These are phyloP conservation scores for Citrullus colocynthis DNA, from an alignment of 306 rosid genomes.

Conservation along the genomic window DNA sequence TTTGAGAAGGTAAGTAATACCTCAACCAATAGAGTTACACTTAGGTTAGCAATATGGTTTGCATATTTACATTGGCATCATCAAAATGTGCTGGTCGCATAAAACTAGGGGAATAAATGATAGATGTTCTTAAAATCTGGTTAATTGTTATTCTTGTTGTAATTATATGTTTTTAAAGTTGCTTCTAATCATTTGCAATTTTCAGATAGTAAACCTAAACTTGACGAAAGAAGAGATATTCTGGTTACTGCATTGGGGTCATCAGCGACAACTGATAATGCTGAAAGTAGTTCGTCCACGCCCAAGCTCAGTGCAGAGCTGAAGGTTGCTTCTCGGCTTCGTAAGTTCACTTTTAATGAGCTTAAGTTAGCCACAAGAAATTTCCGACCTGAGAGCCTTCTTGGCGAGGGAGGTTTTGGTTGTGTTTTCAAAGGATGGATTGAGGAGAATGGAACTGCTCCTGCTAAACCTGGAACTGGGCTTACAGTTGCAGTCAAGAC, in stretches of 20 bases:
- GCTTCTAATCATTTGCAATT: constrained; percentile 9
- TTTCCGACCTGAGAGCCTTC: constrained; percentile 94
- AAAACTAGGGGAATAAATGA: neutral
- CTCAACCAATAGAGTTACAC: neutral
- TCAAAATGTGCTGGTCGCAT: neutral
- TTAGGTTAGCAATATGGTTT: neutral
- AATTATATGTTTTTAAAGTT: neutral
- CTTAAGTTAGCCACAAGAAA: constrained; percentile 90
- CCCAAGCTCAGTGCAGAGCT: constrained; percentile 79
- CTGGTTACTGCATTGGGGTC: constrained; percentile 37
- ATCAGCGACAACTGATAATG: constrained; percentile 53
- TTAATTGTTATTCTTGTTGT: neutral
- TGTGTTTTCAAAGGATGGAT: constrained; percentile 99
- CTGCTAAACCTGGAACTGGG: constrained; percentile 95
- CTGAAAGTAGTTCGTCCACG: constrained; percentile 57
- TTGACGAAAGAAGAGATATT: constrained; percentile 42
- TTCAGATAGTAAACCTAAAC: constrained; percentile 38
- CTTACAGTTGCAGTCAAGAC: constrained; percentile 97
- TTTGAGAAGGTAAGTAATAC: neutral
- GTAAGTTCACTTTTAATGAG: constrained; percentile 83
- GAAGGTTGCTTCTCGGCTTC: constrained; percentile 78
- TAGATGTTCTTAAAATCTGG: neutral
- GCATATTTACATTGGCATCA: neutral
- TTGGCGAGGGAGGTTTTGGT: constrained; percentile 99
- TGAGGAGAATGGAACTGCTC: constrained; percentile 93